Base-by-base conservation (phyloP, 1,139 yeast species). In the Magnusiomyces paraingens region DNA sequence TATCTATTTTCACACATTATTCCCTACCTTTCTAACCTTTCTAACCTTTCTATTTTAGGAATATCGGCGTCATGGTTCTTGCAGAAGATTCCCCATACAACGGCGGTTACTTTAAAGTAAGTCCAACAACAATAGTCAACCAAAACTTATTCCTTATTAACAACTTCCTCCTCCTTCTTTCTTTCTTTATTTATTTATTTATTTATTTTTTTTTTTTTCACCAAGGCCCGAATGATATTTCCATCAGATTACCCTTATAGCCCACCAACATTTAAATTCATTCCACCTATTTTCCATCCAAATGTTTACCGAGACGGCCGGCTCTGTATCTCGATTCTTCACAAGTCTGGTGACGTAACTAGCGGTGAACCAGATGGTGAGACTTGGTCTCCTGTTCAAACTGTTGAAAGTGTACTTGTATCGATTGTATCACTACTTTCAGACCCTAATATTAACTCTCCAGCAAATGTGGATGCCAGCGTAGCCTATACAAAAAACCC, bases 391-490 rank as follows among this genome's bases (percentile, higher is more conserved):
- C 98, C 98, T 0, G 97, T 95, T 2, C 98, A 91, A 72, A 85
- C 95, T 14, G 98, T 89, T 10, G 98, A 91, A 70, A 78, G 88
- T 44, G 96, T 91, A 11, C 79, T 91, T 64, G 86, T 91, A 58
- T 86, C 95, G 49, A 91, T 91, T 62, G 87, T 91, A 41, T 88
- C 96, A 4, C 77, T 91, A 56, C 78, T 91, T 64, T 95, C 90
- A 66, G 97, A 91, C 70, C 98, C 98, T 53, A 91, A 91, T 70
- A 88, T 85, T 52, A 81, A 83, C 55, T 86, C 95, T 4, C 98
- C 99, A 3, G 99, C 99, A 6, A 93, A 93, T 69, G 93, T 93
- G 51, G 98, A 93, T 68, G 99, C 99, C 10, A 89, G 96, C 22
- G 90, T 91, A 29, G 90, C 88, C 64, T 90, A 89, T 80, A 79